These are phyloP conservation scores for Pisolithus tinctorius DNA, from an alignment of 768 basidiomycete genomes.

Conservation along the genomic window DNA sequence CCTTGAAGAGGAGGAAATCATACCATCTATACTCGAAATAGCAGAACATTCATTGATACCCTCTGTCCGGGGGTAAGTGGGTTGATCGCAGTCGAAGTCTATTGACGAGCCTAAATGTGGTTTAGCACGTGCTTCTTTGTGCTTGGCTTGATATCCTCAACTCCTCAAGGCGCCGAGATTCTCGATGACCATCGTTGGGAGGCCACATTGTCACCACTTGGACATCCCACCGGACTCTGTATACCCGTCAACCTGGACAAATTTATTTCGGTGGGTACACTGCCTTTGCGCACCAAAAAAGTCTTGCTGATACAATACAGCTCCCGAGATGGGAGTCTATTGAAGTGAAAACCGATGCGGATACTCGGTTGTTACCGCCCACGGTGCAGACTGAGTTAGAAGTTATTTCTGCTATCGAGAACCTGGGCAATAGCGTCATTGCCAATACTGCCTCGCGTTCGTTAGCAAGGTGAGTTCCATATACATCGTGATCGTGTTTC, in stretches of 20 bases:
- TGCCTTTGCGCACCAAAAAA: not conserved
- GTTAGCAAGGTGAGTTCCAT: slow-evolving; percentile 61
- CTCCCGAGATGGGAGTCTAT: slow-evolving; percentile 60
- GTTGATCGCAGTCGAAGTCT: not conserved
- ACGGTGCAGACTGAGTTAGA: slow-evolving; percentile 69
- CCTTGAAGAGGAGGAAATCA: slow-evolving; percentile 91
- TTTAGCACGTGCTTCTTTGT: slow-evolving; percentile 93
- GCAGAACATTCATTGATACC: slow-evolving; percentile 85
- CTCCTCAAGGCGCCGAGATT: slow-evolving; percentile 87
- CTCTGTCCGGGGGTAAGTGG: slow-evolving; percentile 85
- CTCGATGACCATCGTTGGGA: slow-evolving; percentile 93
- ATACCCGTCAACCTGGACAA: slow-evolving; percentile 78
- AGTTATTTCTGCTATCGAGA: slow-evolving; percentile 84
- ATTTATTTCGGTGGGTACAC: slow-evolving; percentile 66
- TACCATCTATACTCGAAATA: slow-evolving; percentile 84
- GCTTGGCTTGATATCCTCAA: slow-evolving; percentile 86
- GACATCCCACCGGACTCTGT: slow-evolving; percentile 84
- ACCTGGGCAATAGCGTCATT: slow-evolving; percentile 91
- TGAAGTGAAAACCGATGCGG: slow-evolving; percentile 22
- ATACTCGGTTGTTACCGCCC: slow-evolving; percentile 56
- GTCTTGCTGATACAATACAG: slow-evolving; percentile 32
- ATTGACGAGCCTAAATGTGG: slow-evolving; percentile 8
- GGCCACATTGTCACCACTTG: slow-evolving; percentile 79
- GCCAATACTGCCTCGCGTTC: slow-evolving; percentile 91
- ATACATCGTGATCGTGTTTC: not conserved